phyloP scores from a whole-genome alignment of 169 alveolate genomes.

The Toxoplasma gondii region DNA sequence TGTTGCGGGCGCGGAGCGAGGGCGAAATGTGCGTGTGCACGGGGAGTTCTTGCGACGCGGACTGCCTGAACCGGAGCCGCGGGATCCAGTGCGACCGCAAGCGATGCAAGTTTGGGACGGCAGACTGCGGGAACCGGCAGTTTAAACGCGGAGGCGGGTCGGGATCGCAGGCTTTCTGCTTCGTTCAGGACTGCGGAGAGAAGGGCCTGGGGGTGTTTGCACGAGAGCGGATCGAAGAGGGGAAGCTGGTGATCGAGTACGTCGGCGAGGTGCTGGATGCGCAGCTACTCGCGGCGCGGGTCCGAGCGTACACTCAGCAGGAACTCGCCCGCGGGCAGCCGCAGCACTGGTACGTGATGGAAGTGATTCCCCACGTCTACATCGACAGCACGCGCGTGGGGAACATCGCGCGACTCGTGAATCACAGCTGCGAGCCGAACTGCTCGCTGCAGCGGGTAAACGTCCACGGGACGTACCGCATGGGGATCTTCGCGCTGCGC shows the following conservation, averaged over 20 bases:
- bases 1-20: constrained; percentile 31
- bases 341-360: constrained; percentile 87
- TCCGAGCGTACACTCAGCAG: constrained; percentile 5
- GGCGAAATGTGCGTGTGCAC: constrained; percentile 19
- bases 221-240: constrained; percentile 25
- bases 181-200: constrained; percentile 30
- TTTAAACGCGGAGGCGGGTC: constrained; percentile 21
- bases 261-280: constrained; percentile 34
- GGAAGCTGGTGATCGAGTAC: constrained; percentile 19
- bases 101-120: constrained; percentile 2
- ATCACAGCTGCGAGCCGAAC: constrained; percentile 98
- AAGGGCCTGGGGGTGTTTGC: constrained; percentile 36
- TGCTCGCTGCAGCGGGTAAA: constrained; percentile 95
- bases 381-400: constrained; percentile 97
- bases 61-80: constrained; percentile 36
- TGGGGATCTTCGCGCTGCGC: constrained; percentile 95
- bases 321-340: not conserved
- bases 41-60: constrained; percentile 8
- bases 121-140: constrained; percentile 56
- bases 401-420: constrained; percentile 95
- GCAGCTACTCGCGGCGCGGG: constrained; percentile 13
- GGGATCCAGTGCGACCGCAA: constrained; percentile 47
- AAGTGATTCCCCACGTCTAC: constrained; percentile 87
- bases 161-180: not conserved
- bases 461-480: constrained; percentile 94